These are phyloP conservation scores for Bathelium albidoporum DNA, from an alignment of 495 filamentous ascomycete species.

Conservation along the genomic window DNA sequence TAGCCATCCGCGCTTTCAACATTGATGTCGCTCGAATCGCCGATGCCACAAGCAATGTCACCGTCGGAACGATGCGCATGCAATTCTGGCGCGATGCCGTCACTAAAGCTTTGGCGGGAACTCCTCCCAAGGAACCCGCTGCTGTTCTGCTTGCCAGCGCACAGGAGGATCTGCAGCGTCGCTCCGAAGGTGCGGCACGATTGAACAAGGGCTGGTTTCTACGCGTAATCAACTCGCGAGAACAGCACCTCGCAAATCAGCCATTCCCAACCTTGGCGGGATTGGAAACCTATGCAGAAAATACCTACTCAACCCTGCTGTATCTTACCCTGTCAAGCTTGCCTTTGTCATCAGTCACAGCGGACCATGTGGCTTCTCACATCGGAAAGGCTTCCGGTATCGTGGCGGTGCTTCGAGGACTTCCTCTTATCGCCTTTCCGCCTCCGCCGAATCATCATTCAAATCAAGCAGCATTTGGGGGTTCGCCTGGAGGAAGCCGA, in stretches of 20 bases:
- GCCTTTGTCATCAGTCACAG: constrained; percentile 65
- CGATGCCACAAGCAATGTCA: constrained; percentile 70
- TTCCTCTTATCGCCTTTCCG: constrained; percentile 76
- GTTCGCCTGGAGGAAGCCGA: constrained; percentile 30
- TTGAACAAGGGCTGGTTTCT: constrained; percentile 74
- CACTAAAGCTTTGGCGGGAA: constrained; percentile 57
- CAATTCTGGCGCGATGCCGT: constrained; percentile 91
- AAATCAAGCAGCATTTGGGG: constrained; percentile 33
- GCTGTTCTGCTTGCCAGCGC: constrained; percentile 70
- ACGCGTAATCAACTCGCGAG: constrained; percentile 66
- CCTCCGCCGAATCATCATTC: constrained; percentile 47
- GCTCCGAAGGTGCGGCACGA: constrained; percentile 42
- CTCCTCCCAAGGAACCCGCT: constrained; percentile 80
- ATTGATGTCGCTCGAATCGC: constrained; percentile 79
- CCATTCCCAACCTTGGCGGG: constrained; percentile 64
- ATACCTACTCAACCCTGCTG: constrained; percentile 86
- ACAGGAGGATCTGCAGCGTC: constrained; percentile 48
- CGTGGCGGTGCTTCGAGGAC: constrained; percentile 65
- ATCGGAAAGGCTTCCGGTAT: constrained; percentile 92
- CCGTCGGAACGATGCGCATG: constrained; percentile 75
- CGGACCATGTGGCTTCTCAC: constrained; percentile 87
- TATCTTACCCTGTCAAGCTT: constrained; percentile 75
- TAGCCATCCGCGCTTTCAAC: constrained; percentile 87
- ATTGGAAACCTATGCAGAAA: constrained; percentile 82
- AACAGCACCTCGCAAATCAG: constrained; percentile 72